These are phyloP conservation scores for Xylaria sp. DNA, from an alignment of 2,329 filamentous ascomycete species.

Conservation along the genomic window DNA sequence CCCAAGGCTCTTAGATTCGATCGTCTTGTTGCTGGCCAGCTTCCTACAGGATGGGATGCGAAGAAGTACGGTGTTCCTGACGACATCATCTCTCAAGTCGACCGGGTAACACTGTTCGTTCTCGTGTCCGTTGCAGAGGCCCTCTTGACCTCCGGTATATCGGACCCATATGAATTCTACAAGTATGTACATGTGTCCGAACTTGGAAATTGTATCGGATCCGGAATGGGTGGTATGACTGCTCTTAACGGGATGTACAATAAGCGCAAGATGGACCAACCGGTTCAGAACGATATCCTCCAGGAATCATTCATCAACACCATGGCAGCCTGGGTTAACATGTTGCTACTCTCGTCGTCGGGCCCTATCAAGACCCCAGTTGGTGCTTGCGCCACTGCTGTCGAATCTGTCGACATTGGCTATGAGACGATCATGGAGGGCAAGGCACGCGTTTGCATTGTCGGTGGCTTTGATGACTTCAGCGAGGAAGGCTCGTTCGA, in stretches of 20 bases:
- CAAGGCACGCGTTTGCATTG: constrained; percentile 96
- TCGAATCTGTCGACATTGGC: constrained; percentile 97
- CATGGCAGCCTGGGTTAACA: constrained; percentile 99
- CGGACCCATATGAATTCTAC: constrained; percentile 99
- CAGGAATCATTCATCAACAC: constrained; percentile 99
- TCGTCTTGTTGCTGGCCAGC: constrained; percentile 94
- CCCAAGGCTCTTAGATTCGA: constrained; percentile 98
- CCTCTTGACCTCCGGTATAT: constrained; percentile 92
- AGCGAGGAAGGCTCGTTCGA: constrained; percentile 99
- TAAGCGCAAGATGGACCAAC: constrained; percentile 95
- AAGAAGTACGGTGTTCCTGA: constrained; percentile 97
- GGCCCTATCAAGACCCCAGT: constrained; percentile 99
- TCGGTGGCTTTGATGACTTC: constrained; percentile 99
- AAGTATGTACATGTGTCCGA: constrained; percentile 99
- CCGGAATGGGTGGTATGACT: constrained; percentile 94
- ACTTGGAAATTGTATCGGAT: constrained; percentile 97
- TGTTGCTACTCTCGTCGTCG: constrained; percentile 96
- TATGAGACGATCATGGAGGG: constrained; percentile 99
- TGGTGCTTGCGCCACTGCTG: constrained; percentile 95
- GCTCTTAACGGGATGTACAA: constrained; percentile 98
- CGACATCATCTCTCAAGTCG: constrained; percentile 97
- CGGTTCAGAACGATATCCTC: constrained; percentile 97
- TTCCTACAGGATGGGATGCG: constrained; percentile 96
- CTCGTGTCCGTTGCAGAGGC: constrained; percentile 94
- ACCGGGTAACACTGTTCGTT: constrained; percentile 94